Conservation (phyloP, 2,329 filamentous ascomycete genomes). For the Fusarium verticillioides region DNA sequence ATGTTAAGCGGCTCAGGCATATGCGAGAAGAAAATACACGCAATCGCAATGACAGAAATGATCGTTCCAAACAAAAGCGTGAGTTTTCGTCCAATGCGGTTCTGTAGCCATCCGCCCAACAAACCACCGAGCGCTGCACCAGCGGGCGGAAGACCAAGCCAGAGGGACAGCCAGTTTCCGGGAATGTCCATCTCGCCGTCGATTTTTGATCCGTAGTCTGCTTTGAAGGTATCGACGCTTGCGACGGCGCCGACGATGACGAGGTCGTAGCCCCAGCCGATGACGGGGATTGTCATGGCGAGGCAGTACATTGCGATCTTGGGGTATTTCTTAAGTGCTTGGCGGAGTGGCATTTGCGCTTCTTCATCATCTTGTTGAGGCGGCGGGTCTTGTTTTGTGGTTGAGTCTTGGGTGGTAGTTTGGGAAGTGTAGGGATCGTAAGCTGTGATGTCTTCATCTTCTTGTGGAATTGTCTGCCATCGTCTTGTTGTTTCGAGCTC, state of each 20-base stretch:
- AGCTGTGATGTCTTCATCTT: neutral
- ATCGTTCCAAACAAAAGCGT: slow-evolving; percentile 42
- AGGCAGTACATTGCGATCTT: slow-evolving; percentile 44
- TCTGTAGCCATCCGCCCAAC: slow-evolving; percentile 45
- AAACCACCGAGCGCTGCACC: slow-evolving; percentile 43
- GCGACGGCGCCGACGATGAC: slow-evolving; percentile 45
- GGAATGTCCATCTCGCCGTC: slow-evolving; percentile 43
- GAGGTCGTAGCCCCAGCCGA: slow-evolving; percentile 48
- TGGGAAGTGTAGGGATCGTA: slow-evolving; percentile 19
- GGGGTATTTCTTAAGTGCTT: slow-evolving; percentile 44
- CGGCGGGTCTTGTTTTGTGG: neutral
- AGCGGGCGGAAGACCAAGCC: slow-evolving; percentile 40
- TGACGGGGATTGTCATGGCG: slow-evolving; percentile 41
- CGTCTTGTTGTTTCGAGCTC: slow-evolving; percentile 20
- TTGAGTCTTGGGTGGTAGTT: neutral
- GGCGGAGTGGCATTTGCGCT: slow-evolving; percentile 37
- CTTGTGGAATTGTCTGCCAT: slow-evolving; percentile 16
- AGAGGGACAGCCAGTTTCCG: slow-evolving; percentile 44
- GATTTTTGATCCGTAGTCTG: slow-evolving; percentile 43
- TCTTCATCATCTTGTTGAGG: slow-evolving; percentile 9
- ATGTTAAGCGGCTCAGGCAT: neutral
- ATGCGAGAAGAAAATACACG: slow-evolving; percentile 46
- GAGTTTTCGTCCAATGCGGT: slow-evolving; percentile 41
- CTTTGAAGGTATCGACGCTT: slow-evolving; percentile 44
- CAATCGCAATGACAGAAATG: slow-evolving; percentile 39